phyloP scores from a whole-genome alignment of 2,329 filamentous ascomycete species.

The Ciborinia camelliae region DNA sequence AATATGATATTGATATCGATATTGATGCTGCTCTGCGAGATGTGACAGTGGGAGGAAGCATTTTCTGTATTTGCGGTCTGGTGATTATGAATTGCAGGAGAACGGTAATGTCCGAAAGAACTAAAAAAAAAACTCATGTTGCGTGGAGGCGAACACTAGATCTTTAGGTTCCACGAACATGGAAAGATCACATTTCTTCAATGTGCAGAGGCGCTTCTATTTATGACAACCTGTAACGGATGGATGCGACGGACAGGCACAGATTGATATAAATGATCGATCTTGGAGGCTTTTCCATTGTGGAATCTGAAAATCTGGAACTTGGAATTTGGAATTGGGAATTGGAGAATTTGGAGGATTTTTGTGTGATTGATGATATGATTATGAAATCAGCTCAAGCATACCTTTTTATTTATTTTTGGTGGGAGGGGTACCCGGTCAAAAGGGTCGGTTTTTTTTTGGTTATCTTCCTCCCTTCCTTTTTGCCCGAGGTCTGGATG shows the following conservation, averaged over 20 bases:
- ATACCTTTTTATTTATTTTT: constrained; percentile 11
- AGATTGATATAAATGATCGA: constrained; percentile 15
- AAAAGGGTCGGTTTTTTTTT: background rate
- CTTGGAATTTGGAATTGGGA: background rate
- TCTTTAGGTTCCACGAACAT: constrained; percentile 7
- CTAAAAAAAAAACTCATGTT: constrained; percentile 33
- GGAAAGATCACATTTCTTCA: constrained; percentile 1
- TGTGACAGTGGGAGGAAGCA: constrained; percentile 33
- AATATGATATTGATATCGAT: constrained; percentile 21
- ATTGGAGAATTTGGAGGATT: background rate
- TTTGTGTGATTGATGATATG: background rate
- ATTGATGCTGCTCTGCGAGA: constrained; percentile 24
- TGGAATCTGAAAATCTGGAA: constrained; percentile 13
- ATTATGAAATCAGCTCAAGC: constrained; percentile 17
- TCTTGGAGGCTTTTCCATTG: background rate
- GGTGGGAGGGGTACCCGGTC: background rate
- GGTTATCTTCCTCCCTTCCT: background rate
- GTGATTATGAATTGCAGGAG: constrained; percentile 28
- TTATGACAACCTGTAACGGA: constrained; percentile 16
- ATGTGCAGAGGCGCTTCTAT: constrained; percentile 11
- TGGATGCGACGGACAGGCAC: constrained; percentile 16
- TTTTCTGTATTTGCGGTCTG: constrained; percentile 33
- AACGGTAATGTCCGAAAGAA: constrained; percentile 31
- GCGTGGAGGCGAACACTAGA: constrained; percentile 29
- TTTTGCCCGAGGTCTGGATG: constrained; percentile 5